Evolutionary conservation across 495 filamentous ascomycete genomes (phyloP).

Genomic region (Xylaria cubensis): DNA sequence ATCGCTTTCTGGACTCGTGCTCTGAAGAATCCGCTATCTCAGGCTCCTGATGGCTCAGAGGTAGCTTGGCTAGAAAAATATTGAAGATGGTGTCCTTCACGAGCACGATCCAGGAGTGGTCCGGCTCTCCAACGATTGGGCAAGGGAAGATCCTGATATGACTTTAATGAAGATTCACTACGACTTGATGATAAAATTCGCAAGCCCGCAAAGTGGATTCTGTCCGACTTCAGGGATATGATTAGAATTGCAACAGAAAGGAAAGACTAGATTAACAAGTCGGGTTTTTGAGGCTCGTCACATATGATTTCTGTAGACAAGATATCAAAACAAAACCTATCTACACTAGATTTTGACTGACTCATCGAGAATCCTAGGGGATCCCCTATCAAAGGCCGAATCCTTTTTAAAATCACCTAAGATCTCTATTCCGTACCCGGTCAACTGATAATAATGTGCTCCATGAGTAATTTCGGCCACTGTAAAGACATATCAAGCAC

Average conservation of each 20-base stretch:
- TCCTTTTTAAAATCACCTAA: neutral
- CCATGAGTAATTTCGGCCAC: too few species aligned
- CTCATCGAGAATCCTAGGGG: neutral
- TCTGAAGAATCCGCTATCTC: neutral
- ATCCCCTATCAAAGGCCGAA: neutral
- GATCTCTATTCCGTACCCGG: neutral
- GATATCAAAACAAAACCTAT: neutral
- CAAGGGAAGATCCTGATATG: neutral
- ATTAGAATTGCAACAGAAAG: neutral
- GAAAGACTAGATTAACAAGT: neutral
- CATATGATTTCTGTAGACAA: neutral
- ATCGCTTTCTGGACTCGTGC: constrained; percentile 20
- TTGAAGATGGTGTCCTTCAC: neutral
- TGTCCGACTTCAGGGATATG: neutral
- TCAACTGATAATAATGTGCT: too few species aligned
- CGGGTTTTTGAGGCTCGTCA: neutral
- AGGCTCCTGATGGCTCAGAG: neutral
- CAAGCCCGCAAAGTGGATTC: neutral
- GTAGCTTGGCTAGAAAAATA: constrained; percentile 9
- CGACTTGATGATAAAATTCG: neutral
- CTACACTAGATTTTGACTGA: neutral
- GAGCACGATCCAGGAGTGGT: neutral
- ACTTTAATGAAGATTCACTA: neutral
- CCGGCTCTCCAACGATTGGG: neutral
- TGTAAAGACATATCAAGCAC: too few species aligned